These are phyloP conservation scores for Lichtheimia corymbifera DNA, from an alignment of 371 early-diverging fungal genomes.

Conservation along the genomic window DNA sequence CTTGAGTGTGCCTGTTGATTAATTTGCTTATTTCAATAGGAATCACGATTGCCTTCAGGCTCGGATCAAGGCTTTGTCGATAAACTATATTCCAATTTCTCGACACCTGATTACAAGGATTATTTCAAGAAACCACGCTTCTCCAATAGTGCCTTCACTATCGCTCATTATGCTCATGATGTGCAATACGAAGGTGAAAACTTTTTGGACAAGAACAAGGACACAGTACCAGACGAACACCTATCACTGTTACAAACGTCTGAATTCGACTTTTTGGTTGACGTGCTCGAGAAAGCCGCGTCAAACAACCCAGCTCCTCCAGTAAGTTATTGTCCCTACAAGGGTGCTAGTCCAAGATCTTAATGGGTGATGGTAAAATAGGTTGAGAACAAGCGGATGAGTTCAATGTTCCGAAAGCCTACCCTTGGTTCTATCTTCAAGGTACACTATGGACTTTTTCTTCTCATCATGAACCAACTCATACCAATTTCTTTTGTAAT, in stretches of 20 bases:
- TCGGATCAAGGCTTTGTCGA: conserved; percentile 79
- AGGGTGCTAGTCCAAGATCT: neutral
- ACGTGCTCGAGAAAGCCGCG: conserved; percentile 60
- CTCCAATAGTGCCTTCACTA: conserved; percentile 75
- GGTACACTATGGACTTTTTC: conserved; percentile 36
- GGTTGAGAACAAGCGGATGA: conserved; percentile 43
- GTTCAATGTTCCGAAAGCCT: conserved; percentile 68
- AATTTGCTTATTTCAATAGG: conserved; percentile 22
- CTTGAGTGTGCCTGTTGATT: neutral
- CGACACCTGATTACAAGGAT: conserved; percentile 61
- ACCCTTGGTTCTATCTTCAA: conserved; percentile 87
- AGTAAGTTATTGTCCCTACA: conserved; percentile 5
- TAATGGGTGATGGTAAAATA: neutral
- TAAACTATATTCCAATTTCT: conserved; percentile 84
- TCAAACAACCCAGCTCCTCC: conserved; percentile 44
- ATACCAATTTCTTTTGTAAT: conserved; percentile 15
- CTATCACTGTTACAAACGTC: conserved; percentile 70
- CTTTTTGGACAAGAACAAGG: conserved; percentile 98
- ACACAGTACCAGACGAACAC: conserved; percentile 94
- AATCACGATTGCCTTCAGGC: conserved; percentile 90
- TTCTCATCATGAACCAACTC: neutral
- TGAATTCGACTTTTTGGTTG: conserved; percentile 74
- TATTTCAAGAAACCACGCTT: conserved; percentile 93
- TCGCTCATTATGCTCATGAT: conserved; percentile 92
- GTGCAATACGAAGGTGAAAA: conserved; percentile 91